Base-by-base conservation (phyloP, 306 rosid genomes). In the Prunus mongolica region DNA sequence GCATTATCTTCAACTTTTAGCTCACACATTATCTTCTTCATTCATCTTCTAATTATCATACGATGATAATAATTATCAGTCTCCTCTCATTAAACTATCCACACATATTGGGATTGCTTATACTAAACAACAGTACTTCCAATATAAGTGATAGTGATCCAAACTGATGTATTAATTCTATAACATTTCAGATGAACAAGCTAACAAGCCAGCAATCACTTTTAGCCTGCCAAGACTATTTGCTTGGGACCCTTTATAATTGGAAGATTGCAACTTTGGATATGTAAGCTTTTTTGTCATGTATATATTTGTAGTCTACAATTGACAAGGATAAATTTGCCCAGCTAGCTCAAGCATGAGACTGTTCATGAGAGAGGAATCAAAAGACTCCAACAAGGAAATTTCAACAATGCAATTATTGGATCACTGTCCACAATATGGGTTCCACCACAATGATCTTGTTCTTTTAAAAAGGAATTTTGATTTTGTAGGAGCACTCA, bases 1-100 rank as follows among this genome's bases (percentile, higher is more conserved):
- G 67, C 90, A 85, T 91, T 87, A 85, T 87, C 91, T 88, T 84
- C 86, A 69, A 47, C 87, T 72, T 83, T 80, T 80, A 73, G 81
- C 76, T 50, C 80, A 85, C 86, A 85, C 89, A 78, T 82, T 87
- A 82, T 69, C 80, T 65, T 79, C 82, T 60, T 54, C 81, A 70
- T 65, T 69, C 34, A 71, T 27, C 68, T 80, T 80, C 78, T 90
- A 82, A 85, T 91, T 82, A 85, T 85, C 79, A 85, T 84, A 87
- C 78, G 85, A 82, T 78, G 85, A 41, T 63, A 50, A 69, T 77
- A 82, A 20, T 49, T 15, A 72, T 8, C 41, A 57, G 63, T 67
- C 78, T 69, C 52, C 79, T 61, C 76, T 22, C 69, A 58, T 76
- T 74, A 78, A 77, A 82, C 79, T 72, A 80, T 77, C 46, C 76